Percentiles rank a stretch among this genome's conserved stretches.
These are phyloP conservation scores for Suillus bovinus DNA, from an alignment of 768 basidiomycete genomes.

Conservation along the genomic window DNA sequence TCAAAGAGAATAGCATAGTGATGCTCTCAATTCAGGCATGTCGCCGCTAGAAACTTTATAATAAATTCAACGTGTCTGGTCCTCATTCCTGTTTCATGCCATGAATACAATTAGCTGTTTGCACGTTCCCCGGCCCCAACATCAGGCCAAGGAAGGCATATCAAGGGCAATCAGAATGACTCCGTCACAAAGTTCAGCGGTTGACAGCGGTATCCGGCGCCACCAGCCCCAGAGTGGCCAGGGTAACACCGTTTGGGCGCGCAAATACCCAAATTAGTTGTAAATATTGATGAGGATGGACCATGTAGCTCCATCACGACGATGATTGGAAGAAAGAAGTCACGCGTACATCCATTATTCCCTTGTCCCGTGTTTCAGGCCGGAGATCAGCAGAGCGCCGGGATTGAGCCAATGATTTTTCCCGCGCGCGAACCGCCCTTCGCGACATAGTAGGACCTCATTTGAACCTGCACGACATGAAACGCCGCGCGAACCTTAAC, in stretches of 20 bases:
- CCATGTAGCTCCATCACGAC: neutral
- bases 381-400: neutral
- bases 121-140: neutral
- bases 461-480: neutral
- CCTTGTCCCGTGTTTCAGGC: neutral
- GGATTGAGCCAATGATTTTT: neutral
- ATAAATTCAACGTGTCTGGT: neutral
- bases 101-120: neutral
- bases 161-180: slow-evolving; percentile 3
- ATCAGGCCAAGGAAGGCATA: neutral
- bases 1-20: neutral
- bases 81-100: neutral
- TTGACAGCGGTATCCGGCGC: slow-evolving; percentile 1
- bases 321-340: slow-evolving; percentile 1
- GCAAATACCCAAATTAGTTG: neutral
- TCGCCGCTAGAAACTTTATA: neutral
- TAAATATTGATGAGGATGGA: neutral
- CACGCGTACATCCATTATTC: neutral
- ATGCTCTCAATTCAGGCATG: neutral
- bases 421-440: slow-evolving; percentile 9
- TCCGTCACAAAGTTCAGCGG: neutral
- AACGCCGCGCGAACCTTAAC: slow-evolving; percentile 3
- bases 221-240: neutral
- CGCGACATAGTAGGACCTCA: neutral
- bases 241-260: neutral